Percentiles rank a stretch among this genome's conserved stretches.
Conservation (phyloP, 805 yeast genomes). For the Wickerhamomyces chambardii region DNA sequence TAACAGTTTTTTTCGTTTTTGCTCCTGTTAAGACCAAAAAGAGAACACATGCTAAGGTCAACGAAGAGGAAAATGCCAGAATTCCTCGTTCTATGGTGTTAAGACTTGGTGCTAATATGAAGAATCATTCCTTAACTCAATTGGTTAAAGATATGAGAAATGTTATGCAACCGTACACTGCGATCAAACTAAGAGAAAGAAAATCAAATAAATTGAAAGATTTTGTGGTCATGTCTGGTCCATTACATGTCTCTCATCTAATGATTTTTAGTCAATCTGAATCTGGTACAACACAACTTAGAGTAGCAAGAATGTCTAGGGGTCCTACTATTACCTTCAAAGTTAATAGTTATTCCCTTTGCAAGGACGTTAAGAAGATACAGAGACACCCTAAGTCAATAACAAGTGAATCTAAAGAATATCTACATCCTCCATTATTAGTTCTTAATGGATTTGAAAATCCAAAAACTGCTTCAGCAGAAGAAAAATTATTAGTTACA, state of each 20-base stretch:
- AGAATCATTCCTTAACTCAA: slow-evolving; percentile 76
- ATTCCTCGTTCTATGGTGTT: slow-evolving; percentile 94
- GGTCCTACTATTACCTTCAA: slow-evolving; percentile 92
- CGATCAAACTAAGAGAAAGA: slow-evolving; percentile 78
- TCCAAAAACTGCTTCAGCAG: slow-evolving; percentile 51
- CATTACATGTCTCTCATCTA: slow-evolving; percentile 84
- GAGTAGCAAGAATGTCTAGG: slow-evolving; percentile 81
- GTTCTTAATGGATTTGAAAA: slow-evolving; percentile 87
- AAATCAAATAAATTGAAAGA: slow-evolving; percentile 83
- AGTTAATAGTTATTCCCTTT: slow-evolving; percentile 67
- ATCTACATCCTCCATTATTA: slow-evolving; percentile 74
- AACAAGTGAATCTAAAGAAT: slow-evolving; percentile 52
- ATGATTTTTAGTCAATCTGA: slow-evolving; percentile 80
- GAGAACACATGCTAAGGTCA: slow-evolving; percentile 71
- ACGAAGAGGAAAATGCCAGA: slow-evolving; percentile 59
- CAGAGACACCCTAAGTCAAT: slow-evolving; percentile 75
- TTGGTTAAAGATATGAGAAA: slow-evolving; percentile 81
- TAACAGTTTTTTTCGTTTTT: slow-evolving; percentile 3
- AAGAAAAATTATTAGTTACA: slow-evolving; percentile 78
- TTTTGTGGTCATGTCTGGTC: slow-evolving; percentile 98
- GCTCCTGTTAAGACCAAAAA: slow-evolving; percentile 59
- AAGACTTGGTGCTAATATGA: slow-evolving; percentile 68
- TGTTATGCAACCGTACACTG: slow-evolving; percentile 96
- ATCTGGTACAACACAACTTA: slow-evolving; percentile 72
- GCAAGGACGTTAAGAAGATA: slow-evolving; percentile 67